Evolutionary conservation across 768 basidiomycete species (phyloP), one percentile per base, ranked within the genome.

Genomic region (Crassisporium funariophilum): DNA sequence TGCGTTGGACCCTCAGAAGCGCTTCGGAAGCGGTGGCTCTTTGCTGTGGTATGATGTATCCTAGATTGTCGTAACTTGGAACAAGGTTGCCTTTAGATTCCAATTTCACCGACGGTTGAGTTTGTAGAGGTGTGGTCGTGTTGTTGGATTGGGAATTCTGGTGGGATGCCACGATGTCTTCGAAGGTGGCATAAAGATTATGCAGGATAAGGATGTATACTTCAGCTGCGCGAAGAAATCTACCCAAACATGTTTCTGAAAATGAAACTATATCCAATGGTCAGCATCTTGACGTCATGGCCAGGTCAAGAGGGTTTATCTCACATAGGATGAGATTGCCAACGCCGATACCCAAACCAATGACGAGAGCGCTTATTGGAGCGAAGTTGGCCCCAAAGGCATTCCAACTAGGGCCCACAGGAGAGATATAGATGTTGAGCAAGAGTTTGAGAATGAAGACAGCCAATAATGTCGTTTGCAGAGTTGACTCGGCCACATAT

Each of bases 171-270:
- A n/a, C n/a, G n/a, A n/a, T n/a, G n/a, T 45, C 35, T 17, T 51
- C 44, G 27, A 56, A 57, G n/a, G 74, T 65, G 24, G 64, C 56
- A 41, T 84, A 68, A 49, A 86, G 76, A 49, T 74, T 64, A 58
- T 76, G 79, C n/a, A 87, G 62, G 46, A 85, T 70, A 35, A 84
- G 64, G 34, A 82, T 72, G 57, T 83, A 91, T 17, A 83, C 54
- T 56, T 86, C 83, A 24, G 82, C 63, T 11, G 81, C 83, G 54
- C 82, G 77, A 46, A 79, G 69, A 54, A 89, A 79, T 36, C 84
- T 81, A n/a, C 88, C 88, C 1, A 86, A 66, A 8, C 73, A 71
- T 5, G 78, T 79, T 65, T 90, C 88, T 2, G 87, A 79, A 58
- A 89, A 88, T 43, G 71, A 66, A 60, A 84, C 86, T 88, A 19